Base-by-base conservation (phyloP, 78 protist genomes). In the Guillardia theta region DNA sequence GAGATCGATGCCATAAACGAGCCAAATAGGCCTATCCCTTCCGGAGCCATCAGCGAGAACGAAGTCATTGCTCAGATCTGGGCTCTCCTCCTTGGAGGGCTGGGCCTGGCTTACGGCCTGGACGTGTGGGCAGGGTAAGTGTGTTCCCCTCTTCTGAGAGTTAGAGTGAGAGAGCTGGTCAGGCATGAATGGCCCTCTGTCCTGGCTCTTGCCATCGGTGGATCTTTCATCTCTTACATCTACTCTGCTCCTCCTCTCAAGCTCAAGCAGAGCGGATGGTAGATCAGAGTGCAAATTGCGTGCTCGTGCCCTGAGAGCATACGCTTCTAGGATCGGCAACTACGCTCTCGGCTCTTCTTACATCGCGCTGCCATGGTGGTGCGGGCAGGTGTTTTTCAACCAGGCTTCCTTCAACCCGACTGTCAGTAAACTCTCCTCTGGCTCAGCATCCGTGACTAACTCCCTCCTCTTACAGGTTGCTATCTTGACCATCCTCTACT, bases 1-100 rank as follows among this genome's bases (percentile, higher is more conserved):
- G 95, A 94, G 44, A 88, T 94, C 88, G 95, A 94, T 44, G 95
- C 95, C 12, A 88, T 94, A 58, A 94, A 94, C 62, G 95, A 94
- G 95, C 95, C 95, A 0, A 21, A 94, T 46, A 92, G 95, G 48
- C 88, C 95, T 30, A 64, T 10, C 58, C 58, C 58, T 10, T 15
- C 70, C 21, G 88, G 88, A 9, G 88, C 88, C 10, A 77, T 77
- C 88, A 44, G 54, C 0, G 88, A 41, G 48, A 36, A 36, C 88
- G 88, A 77, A 6, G 88, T 77, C 48, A 36, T 46, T 76, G 44
- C 64, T 0, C 95, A 94, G 54, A 88, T 88, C 80, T 48, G 22
- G 53, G 90, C 1, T 9, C 93, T 94, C n/a, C 62, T 94, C 30
- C 9, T 54, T 5, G 93, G 88, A 9, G 93, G 93, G 30, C 45